Conservation (phyloP, 2,329 filamentous ascomycete genomes). For the Claviceps capensis region DNA sequence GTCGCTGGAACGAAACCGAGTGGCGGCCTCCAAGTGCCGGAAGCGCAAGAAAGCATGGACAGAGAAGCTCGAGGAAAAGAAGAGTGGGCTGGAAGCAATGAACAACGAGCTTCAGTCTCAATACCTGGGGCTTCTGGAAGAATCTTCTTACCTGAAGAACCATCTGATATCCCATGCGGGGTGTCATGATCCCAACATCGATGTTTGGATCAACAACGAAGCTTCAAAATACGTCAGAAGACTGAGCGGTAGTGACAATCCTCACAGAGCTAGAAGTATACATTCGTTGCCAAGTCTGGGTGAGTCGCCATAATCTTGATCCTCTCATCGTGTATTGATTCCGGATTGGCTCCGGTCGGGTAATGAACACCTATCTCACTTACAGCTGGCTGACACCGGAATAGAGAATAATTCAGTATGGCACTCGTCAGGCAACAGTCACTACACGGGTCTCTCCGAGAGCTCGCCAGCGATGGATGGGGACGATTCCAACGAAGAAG, state of each 20-base stretch:
- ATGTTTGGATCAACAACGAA: slow-evolving; percentile 39
- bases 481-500: slow-evolving; percentile 1
- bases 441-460: slow-evolving; percentile 1
- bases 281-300: slow-evolving; percentile 1
- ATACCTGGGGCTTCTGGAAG: slow-evolving; percentile 26
- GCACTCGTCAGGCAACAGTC: neutral
- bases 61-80: slow-evolving; percentile 32
- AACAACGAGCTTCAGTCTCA: slow-evolving; percentile 30
- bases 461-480: neutral
- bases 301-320: neutral
- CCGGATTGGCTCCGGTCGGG: too few relatives aligned
- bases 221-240: slow-evolving; percentile 32
- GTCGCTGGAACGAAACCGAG: slow-evolving; percentile 56
- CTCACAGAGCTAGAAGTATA: neutral
- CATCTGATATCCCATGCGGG: slow-evolving; percentile 37
- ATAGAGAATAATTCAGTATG: neutral
- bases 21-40: slow-evolving; percentile 61
- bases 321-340: too few relatives aligned
- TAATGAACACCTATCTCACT: too few relatives aligned
- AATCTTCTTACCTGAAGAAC: slow-evolving; percentile 34
- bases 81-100: slow-evolving; percentile 28
- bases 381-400: too few relatives aligned
- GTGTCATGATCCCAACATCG: slow-evolving; percentile 39
- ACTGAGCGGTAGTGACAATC: neutral
- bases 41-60: slow-evolving; percentile 49